These are phyloP conservation scores for Solanum sparsipilum DNA, from an alignment of 257 asterid species.

Conservation along the genomic window DNA sequence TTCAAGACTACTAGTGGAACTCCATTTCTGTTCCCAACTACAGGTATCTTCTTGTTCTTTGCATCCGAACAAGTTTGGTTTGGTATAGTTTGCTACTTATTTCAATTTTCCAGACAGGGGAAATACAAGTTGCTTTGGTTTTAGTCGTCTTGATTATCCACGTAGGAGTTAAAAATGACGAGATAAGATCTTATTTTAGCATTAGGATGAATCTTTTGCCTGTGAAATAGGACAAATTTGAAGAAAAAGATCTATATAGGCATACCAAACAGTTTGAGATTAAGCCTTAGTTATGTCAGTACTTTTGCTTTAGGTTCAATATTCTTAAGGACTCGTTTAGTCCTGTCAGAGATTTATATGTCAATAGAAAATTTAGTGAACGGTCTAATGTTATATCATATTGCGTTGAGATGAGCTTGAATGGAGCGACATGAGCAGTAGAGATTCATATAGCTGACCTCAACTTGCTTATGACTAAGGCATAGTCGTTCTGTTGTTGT, in stretches of 20 bases:
- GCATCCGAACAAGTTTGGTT: background rate
- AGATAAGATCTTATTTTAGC: background rate
- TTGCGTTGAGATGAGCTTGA: background rate
- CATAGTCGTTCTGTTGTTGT: background rate
- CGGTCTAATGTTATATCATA: too few species aligned
- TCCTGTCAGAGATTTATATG: background rate
- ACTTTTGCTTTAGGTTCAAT: background rate
- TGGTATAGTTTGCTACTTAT: background rate
- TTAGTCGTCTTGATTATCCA: background rate
- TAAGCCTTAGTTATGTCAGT: background rate
- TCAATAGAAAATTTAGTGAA: background rate
- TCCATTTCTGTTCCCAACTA: constrained; percentile 88
- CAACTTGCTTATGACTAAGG: background rate
- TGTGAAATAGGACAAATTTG: background rate
- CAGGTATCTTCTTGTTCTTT: constrained; percentile 34
- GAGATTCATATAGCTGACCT: background rate
- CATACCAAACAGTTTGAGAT: background rate
- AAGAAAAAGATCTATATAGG: background rate
- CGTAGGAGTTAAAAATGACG: background rate
- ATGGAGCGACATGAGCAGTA: background rate
- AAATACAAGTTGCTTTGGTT: background rate
- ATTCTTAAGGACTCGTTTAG: background rate
- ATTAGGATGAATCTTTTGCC: background rate
- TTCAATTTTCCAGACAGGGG: background rate
- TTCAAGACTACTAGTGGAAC: constrained; percentile 92